These are phyloP conservation scores for Phanerochaete sordida DNA, from an alignment of 768 basidiomycete species.

Conservation along the genomic window DNA sequence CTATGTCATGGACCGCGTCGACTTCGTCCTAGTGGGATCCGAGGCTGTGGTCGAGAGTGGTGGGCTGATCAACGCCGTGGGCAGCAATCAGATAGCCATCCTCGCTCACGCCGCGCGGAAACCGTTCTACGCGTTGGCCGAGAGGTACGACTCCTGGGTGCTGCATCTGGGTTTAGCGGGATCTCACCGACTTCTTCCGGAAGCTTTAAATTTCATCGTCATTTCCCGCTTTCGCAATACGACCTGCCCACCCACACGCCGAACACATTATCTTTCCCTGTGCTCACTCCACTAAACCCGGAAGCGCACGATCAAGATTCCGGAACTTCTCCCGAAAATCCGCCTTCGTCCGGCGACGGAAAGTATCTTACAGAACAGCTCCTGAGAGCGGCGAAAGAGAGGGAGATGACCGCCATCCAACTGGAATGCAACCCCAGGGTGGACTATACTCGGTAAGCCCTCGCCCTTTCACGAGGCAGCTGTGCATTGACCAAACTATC, in stretches of 20 bases:
- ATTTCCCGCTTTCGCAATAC: conserved; percentile 91
- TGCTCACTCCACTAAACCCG: conserved; percentile 23
- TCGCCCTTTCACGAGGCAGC: not conserved
- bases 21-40: conserved; percentile 93
- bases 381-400: conserved; percentile 15
- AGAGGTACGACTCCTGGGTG: conserved; percentile 51
- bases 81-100: conserved; percentile 95
- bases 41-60: conserved; percentile 99
- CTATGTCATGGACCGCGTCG: conserved; percentile 95
- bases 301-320: conserved; percentile 7
- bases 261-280: conserved; percentile 68
- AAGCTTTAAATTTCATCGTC: conserved; percentile 96
- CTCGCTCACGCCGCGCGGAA: conserved; percentile 93
- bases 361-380: not conserved
- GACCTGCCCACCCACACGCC: conserved; percentile 83
- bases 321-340: conserved; percentile 12
- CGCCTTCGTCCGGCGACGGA: conserved; percentile 3
- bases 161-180: conserved; percentile 5
- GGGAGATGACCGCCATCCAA: conserved; percentile 77
- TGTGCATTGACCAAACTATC: not conserved
- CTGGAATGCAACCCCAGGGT: conserved; percentile 83
- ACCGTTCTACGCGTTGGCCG: conserved; percentile 94
- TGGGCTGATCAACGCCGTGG: conserved; percentile 87
- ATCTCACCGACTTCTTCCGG: conserved; percentile 9
- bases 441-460: conserved; percentile 82